These are phyloP conservation scores for Eucalyptus curtisii DNA, from an alignment of 345 rosid species.

Conservation along the genomic window DNA sequence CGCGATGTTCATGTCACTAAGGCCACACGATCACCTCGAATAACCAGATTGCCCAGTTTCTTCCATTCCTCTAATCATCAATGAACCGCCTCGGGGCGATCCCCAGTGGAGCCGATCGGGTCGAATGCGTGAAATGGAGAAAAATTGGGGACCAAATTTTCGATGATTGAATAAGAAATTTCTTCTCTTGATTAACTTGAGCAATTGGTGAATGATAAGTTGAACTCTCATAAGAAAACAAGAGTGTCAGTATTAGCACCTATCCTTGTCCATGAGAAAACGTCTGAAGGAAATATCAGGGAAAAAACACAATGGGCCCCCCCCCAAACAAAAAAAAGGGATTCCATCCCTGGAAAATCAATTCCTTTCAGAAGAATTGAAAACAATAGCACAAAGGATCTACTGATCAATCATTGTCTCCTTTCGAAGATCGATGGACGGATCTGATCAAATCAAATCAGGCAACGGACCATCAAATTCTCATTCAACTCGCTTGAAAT, in stretches of 20 bases:
- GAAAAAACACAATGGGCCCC: background rate
- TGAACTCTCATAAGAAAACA: background rate
- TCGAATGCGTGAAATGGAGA: background rate
- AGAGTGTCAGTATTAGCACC: background rate
- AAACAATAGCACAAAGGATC: background rate
- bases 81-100: background rate
- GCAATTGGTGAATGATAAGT: background rate
- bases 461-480: too few species aligned
- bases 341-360: background rate
- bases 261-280: background rate
- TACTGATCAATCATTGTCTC: background rate
- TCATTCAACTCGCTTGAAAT: background rate
- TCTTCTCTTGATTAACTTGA: background rate
- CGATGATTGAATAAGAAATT: background rate
- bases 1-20: constrained; percentile 69
- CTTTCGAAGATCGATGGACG: background rate
- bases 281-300: background rate
- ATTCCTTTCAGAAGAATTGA: background rate
- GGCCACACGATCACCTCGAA: constrained; percentile 85
- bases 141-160: background rate
- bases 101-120: background rate
- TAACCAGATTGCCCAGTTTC: background rate
- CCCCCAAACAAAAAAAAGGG: background rate
- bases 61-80: background rate
- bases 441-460: background rate